Conservation (phyloP, 1,284 basidiomycete species). For the Leucoagaricus sp. region DNA sequence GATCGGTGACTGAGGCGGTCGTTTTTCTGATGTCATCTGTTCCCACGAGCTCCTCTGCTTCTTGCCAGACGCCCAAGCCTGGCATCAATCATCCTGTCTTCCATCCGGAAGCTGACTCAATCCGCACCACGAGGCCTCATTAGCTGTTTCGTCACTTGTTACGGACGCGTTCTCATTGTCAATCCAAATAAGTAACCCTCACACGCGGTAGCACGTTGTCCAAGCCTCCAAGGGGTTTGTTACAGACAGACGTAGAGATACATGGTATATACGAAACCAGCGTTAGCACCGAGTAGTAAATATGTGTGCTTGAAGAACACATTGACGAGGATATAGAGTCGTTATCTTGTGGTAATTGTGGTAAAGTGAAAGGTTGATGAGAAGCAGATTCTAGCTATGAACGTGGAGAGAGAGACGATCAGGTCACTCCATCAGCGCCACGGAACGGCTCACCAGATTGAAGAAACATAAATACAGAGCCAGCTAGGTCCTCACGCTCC, state of each 20-base stretch:
- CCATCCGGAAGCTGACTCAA: background rate
- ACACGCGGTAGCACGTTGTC: background rate
- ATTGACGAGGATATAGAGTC: background rate
- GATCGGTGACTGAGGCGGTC: background rate
- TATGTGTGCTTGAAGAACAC: background rate
- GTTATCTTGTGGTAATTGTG: background rate
- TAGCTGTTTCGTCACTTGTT: background rate
- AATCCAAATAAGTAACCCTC: background rate
- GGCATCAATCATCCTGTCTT: background rate
- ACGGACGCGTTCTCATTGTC: background rate
- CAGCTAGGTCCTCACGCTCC: background rate
- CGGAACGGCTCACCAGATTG: background rate
- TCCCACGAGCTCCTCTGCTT: background rate
- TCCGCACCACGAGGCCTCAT: background rate
- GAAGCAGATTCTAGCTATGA: background rate
- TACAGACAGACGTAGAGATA: conserved; percentile 1
- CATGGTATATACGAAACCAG: conserved; percentile 4
- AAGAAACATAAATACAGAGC: conserved; percentile 1
- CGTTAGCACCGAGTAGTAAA: background rate
- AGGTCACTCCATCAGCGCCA: background rate
- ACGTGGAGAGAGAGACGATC: background rate
- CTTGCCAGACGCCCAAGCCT: background rate
- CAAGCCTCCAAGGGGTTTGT: background rate
- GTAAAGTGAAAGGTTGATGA: background rate
- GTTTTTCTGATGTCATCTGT: background rate